Evolutionary conservation across 176 grass and related monocot genomes (phyloP), one percentile per base, ranked within the genome.

Genomic region (Thalia dealbata): DNA sequence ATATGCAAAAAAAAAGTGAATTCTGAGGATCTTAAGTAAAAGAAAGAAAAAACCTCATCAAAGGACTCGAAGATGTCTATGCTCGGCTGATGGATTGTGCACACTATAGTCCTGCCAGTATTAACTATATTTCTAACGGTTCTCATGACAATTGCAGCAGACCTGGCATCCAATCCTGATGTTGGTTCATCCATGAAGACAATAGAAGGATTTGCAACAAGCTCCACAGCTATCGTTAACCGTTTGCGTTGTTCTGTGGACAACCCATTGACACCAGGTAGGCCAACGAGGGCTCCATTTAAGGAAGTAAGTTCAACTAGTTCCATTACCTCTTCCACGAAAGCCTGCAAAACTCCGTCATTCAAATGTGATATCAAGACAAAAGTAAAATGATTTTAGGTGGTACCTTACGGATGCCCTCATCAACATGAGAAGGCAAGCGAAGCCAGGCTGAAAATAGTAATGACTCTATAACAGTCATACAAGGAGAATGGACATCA

Each of bases 101-200:
- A 99, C 29, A 99, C 90, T 44, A 99, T 99, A 52, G 95, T 99
- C 54, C 95, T 81, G 48, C 87, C 90, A 50, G 90, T 99, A 77
- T 99, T 86, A 76, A 91, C 95, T 76, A 99, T 99, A 88, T 93
- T 99, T 59, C 95, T 79, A 56, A 93, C 95, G 69, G 95, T 93
- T 88, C 95, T 89, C 95, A 99, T 93, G 69, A 99, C 95, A 82
- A 99, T 99, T 51, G 90, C 90, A 43, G 95, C 95, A 84, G 95
- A 83, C 52, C 90, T 91, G 69, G 95, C 95, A 91, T 99, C 90
- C 73, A 99, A 81, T 28, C 95, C 95, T 78, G 95, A 99, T 52
- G 95, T 99, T 41, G 95, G 95, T 68, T 99, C 95, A 54, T 99
- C 90, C 95, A 99, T 99, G 90, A 93, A 99, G 35, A 99, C 87